These are phyloP conservation scores for Talaromyces ruber DNA, from an alignment of 495 filamentous ascomycete genomes.

Conservation along the genomic window DNA sequence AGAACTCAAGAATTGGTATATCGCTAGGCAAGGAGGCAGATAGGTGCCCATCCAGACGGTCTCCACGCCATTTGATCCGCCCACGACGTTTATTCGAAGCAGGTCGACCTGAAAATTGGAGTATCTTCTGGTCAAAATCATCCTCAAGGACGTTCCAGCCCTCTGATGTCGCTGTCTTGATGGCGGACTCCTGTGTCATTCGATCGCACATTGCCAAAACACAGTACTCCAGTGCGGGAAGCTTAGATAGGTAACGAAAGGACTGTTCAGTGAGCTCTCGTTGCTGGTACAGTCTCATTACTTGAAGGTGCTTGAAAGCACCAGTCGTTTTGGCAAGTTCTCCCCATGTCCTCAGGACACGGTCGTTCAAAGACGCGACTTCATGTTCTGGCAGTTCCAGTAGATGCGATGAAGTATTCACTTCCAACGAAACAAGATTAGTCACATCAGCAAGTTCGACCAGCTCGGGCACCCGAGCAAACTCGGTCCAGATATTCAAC, in stretches of 20 bases:
- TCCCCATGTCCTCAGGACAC: slow-evolving; percentile 30
- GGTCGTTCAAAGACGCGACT: slow-evolving; percentile 20
- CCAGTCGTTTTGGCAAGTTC: slow-evolving; percentile 18
- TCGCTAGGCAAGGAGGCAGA: slow-evolving; percentile 1
- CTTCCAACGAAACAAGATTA: slow-evolving; percentile 32
- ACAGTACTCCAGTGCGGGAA: slow-evolving; percentile 24
- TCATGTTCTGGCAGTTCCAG: not conserved
- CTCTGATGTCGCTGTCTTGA: not conserved
- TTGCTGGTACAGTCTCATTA: slow-evolving; percentile 25
- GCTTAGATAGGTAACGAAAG: slow-evolving; percentile 15
- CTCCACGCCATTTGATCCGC: not conserved
- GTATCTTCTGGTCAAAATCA: not conserved
- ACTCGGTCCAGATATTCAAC: slow-evolving; percentile 19
- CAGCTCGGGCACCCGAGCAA: slow-evolving; percentile 22
- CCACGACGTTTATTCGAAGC: not conserved
- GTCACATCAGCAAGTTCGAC: slow-evolving; percentile 23
- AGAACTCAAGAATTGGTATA: slow-evolving; percentile 16
- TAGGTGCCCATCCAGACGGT: not conserved
- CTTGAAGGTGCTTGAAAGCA: slow-evolving; percentile 25
- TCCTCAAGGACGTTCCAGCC: not conserved
- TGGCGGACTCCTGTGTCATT: not conserved
- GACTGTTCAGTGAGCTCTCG: slow-evolving; percentile 12
- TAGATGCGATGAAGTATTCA: slow-evolving; percentile 9
- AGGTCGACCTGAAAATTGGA: not conserved
- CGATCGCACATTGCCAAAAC: slow-evolving; percentile 16